These are phyloP conservation scores for Diatrype stigma DNA, from an alignment of 2,329 filamentous ascomycete genomes.

Conservation along the genomic window DNA sequence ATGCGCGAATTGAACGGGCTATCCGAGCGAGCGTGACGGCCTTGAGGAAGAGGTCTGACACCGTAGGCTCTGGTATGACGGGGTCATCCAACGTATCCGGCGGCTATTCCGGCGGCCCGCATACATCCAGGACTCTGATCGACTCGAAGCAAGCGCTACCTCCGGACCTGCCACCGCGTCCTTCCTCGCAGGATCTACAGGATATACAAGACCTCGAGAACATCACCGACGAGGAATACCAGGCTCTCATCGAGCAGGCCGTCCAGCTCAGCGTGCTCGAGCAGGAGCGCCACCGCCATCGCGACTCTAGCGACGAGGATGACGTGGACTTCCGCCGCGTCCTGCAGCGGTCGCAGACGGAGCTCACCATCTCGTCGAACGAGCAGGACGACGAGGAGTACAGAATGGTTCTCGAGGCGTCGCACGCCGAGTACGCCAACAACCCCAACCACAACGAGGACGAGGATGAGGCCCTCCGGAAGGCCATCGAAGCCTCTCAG, in stretches of 20 bases:
- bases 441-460: slow-evolving; percentile 9
- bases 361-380: slow-evolving; percentile 11
- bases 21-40: slow-evolving; percentile 68
- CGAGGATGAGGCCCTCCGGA: slow-evolving; percentile 33
- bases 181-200: background rate
- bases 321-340: slow-evolving; percentile 18
- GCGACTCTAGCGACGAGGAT: slow-evolving; percentile 14
- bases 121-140: too few species aligned
- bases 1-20: slow-evolving; percentile 66
- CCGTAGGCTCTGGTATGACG: slow-evolving; percentile 14
- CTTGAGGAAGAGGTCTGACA: slow-evolving; percentile 29
- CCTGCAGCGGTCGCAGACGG: slow-evolving; percentile 20
- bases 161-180: background rate
- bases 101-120: too few species aligned
- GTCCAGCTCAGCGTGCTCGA: slow-evolving; percentile 46
- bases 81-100: slow-evolving; percentile 9
- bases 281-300: slow-evolving; percentile 17
- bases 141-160: background rate
- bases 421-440: slow-evolving; percentile 23
- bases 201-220: slow-evolving; percentile 35
- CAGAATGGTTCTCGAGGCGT: slow-evolving; percentile 36
- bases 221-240: slow-evolving; percentile 56
- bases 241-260: slow-evolving; percentile 51
- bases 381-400: slow-evolving; percentile 34
- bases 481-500: slow-evolving; percentile 39